A percentile compares a stretch with the other conserved stretches of the same genome.
Evolutionary conservation across 441 rosid genomes (phyloP).

Genomic region (Lepidium campestre): DNA sequence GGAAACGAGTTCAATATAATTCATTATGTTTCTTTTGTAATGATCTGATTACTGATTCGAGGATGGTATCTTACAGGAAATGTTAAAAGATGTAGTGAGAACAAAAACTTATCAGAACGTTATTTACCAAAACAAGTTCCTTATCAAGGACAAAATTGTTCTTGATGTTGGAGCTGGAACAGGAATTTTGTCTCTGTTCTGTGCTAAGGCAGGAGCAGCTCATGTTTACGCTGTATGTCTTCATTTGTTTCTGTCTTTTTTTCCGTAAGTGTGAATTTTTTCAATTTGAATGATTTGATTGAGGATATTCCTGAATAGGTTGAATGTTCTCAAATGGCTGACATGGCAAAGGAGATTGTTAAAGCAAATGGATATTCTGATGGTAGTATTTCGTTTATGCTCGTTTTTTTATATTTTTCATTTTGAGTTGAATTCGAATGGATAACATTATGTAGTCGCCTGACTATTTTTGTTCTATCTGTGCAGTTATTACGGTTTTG

Average conservation of each 20-base stretch:
- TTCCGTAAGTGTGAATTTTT: background rate
- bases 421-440: background rate
- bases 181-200: conserved; percentile 89
- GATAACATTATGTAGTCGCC: background rate
- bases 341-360: conserved; percentile 92
- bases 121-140: conserved; percentile 84
- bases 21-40: background rate
- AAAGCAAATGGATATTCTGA: conserved; percentile 77
- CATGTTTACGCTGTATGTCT: conserved; percentile 85
- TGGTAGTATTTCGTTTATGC: conserved; percentile 36
- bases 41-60: background rate
- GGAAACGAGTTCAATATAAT: background rate
- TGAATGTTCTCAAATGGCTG: conserved; percentile 95
- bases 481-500: conserved; percentile 82
- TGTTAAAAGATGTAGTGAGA: conserved; percentile 92
- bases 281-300: background rate
- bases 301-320: conserved; percentile 38
- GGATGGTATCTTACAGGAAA: conserved; percentile 61
- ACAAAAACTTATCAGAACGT: conserved; percentile 94
- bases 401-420: background rate
- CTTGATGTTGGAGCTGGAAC: conserved; percentile 99
- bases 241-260: background rate
- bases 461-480: background rate
- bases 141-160: conserved; percentile 82
- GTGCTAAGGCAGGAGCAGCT: conserved; percentile 95